phyloP scores from a whole-genome alignment of 805 yeast species.

The Ogataea glucozyma region DNA sequence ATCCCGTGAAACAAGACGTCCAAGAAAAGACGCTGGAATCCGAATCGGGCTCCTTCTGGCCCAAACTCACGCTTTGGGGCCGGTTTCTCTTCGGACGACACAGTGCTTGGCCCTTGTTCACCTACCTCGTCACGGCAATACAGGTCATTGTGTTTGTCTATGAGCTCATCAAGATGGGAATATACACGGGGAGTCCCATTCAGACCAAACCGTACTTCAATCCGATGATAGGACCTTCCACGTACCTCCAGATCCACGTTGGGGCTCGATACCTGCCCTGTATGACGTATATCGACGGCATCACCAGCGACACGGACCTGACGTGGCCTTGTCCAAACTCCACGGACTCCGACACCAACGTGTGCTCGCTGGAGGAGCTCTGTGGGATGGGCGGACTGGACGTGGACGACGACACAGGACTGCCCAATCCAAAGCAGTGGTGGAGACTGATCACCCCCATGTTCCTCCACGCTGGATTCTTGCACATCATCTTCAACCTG shows the following conservation, averaged over 20 bases:
- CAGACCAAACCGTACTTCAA: constrained; percentile 72
- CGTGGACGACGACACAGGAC: constrained; percentile 32
- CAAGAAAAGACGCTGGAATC: neutral
- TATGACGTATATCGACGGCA: constrained; percentile 52
- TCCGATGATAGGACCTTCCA: constrained; percentile 78
- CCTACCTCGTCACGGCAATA: constrained; percentile 39
- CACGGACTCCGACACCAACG: constrained; percentile 53
- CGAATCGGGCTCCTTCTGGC: neutral
- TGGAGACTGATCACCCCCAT: constrained; percentile 70
- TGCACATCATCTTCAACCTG: constrained; percentile 66
- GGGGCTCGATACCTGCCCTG: constrained; percentile 75
- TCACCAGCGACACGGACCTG: constrained; percentile 49
- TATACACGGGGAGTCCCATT: constrained; percentile 61
- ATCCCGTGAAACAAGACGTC: neutral
- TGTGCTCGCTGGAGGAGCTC: constrained; percentile 55
- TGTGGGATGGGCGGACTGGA: constrained; percentile 61
- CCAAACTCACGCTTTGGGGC: neutral
- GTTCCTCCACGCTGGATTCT: constrained; percentile 71
- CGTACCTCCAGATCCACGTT: constrained; percentile 62
- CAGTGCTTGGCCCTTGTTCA: constrained; percentile 33
- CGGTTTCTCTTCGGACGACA: constrained; percentile 18
- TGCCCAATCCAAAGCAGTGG: constrained; percentile 57
- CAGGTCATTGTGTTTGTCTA: constrained; percentile 61
- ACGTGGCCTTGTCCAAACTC: constrained; percentile 71
- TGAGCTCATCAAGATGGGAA: constrained; percentile 58